Evolutionary conservation across 2,329 filamentous ascomycete genomes (phyloP), one percentile per base, ranked within the genome.

Genomic region (Monilinia fructicola): DNA sequence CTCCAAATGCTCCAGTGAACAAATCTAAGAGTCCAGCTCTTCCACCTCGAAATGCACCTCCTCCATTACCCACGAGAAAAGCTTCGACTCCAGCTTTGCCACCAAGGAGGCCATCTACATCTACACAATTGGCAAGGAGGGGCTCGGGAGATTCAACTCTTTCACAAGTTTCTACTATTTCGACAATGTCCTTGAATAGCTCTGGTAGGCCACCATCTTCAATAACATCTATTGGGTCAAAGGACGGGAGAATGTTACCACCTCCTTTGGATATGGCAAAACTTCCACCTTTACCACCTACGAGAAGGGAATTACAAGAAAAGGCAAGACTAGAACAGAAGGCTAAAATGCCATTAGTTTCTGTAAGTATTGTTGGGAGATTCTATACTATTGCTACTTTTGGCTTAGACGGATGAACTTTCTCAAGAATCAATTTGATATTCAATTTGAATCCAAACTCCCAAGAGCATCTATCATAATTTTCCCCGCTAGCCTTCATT

Each of bases 141-240:
- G 83, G 80, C 59, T 89, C 87, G 23, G 82, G 83, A 53, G 84
- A 85, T 0, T 89, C 86, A 2, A 84, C 85, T 40, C 72, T 82
- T 16, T 88, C 85, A 2, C 78, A 83, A 67, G 77, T 81, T 50
- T 88, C 85, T 9, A 80, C 79, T 14, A 73, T 84, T 21, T 88
- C 86, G 4, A 81, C 79, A 1, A 74, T 84, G 28, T 87, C 85
- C 0, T 70, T 84, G 53, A 81, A 71, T 40, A 50, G 62, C 26
- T 64, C 58, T 64, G 62, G 62, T 18, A 69, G 78, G 3, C 73
- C 77, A 38, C 82, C 81, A 11, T 84, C 84, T 59, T 70, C 68
- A 2, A 78, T 78, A 28, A 81, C 83, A 0, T 87, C 81, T 71
- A 77, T 79, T 56, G 77, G 78, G 11, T 83, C 84, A 1, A 76